Conservation (phyloP, 176 grass and related monocot genomes). For the Carex scoparia region DNA sequence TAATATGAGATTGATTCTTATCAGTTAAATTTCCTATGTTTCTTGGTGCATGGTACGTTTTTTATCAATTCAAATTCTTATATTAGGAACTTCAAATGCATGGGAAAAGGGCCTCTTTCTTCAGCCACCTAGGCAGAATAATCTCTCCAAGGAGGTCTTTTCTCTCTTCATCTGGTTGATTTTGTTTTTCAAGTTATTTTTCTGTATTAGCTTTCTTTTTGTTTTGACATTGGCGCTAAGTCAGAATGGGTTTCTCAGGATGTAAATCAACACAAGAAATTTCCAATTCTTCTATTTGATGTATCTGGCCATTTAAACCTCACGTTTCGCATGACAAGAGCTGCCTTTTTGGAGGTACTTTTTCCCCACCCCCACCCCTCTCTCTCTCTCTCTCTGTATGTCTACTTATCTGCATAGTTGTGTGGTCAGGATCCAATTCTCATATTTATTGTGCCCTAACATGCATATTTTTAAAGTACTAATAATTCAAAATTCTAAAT, state of each 20-base stretch:
- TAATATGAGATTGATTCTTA: background rate
- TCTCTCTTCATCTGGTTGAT: background rate
- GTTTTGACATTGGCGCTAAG: slow-evolving; percentile 18
- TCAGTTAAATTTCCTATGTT: background rate
- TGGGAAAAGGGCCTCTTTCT: slow-evolving; percentile 65
- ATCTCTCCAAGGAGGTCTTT: slow-evolving; percentile 64
- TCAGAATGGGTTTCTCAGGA: slow-evolving; percentile 40
- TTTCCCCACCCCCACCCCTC: background rate
- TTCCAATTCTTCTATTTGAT: slow-evolving; percentile 59
- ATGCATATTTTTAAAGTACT: background rate
- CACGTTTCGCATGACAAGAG: slow-evolving; percentile 57
- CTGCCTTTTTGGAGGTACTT: slow-evolving; percentile 71
- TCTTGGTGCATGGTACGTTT: background rate
- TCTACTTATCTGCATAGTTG: background rate
- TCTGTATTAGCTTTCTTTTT: slow-evolving; percentile 8
- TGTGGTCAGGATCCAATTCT: background rate
- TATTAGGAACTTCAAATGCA: slow-evolving; percentile 63
- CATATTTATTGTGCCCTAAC: background rate
- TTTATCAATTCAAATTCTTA: slow-evolving; percentile 26
- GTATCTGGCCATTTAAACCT: slow-evolving; percentile 73
- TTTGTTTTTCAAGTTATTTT: slow-evolving; percentile 6
- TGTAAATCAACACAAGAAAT: slow-evolving; percentile 54
- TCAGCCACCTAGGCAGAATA: slow-evolving; percentile 49
- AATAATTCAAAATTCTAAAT: background rate
- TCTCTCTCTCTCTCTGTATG: background rate